Evolutionary conservation across 2,329 filamentous ascomycete genomes (phyloP), one percentile per base, ranked within the genome.

Genomic region (Huntiella abstrusa): DNA sequence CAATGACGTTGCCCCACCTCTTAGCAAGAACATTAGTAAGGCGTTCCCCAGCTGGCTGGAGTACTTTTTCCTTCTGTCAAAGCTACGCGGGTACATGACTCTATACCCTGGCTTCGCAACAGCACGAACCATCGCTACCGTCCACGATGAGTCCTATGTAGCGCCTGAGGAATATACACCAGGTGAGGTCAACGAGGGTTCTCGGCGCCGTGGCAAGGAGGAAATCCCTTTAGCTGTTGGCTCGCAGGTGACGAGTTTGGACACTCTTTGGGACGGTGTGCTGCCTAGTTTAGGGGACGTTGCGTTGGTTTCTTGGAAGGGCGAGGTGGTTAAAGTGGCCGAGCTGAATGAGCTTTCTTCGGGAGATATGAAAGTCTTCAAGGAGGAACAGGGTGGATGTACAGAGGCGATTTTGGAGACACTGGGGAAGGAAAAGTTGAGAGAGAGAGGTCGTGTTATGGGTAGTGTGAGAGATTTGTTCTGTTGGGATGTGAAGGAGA

Each of bases 21-120:
- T 45, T 13, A 55, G 65, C 17, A 84, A 82, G 56, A 52, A 69
- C 8, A 68, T 86, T n/a, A 75, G 76, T 42, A 77, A 76, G 52
- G 71, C 66, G 8, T 75, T 78, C 44, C 83, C 85, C 0, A 70
- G 81, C 0, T 91, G 84, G 78, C 68, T 85, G 47, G 82, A 92
- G 60, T 78, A 85, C 53, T 67, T 83, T 48, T 66, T 91, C 34
- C 79, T 84, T 56, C 69, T 95, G 12, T 80, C 83, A 52, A 75
- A 80, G 10, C 73, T 77, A 3, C 73, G 83, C 22, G 83, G 82
- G 10, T 94, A 92, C 61, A 76, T 73, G 54, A 76, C 83, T 45
- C 61, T 93, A 1, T 94, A 94, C 56, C 88, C 88, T 0, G 73
- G 76, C 34, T 66, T 73, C 15, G 60, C 63, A 51, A 70, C 59